These are phyloP conservation scores for Herpotrichia juniperi DNA, from an alignment of 2,329 filamentous ascomycete genomes.

Conservation along the genomic window DNA sequence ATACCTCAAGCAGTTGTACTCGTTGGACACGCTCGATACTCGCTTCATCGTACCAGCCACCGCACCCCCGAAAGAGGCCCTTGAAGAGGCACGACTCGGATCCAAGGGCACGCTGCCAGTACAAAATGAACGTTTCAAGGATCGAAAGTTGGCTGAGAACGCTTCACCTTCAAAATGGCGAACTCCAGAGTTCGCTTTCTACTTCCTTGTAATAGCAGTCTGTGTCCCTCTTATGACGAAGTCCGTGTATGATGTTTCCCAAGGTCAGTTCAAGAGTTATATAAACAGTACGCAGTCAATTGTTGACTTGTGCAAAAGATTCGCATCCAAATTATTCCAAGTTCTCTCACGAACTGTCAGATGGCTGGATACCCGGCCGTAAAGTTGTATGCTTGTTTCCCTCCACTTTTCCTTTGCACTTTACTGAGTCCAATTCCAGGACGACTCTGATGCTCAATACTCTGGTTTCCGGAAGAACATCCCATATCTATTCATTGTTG, in stretches of 20 bases:
- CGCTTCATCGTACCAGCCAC: conserved; percentile 74
- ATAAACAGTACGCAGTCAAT: neutral
- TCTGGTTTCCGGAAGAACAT: conserved; percentile 83
- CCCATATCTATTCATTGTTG: conserved; percentile 75
- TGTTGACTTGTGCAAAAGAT: conserved; percentile 56
- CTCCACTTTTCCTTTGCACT: conserved; percentile 3
- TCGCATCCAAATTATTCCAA: conserved; percentile 80
- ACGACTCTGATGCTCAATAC: conserved; percentile 91
- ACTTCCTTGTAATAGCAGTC: conserved; percentile 71
- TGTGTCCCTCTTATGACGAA: conserved; percentile 89
- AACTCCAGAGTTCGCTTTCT: conserved; percentile 84
- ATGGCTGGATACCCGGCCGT: conserved; percentile 91
- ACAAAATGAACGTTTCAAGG: conserved; percentile 29
- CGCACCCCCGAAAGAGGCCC: conserved; percentile 60
- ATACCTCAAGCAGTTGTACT: conserved; percentile 63
- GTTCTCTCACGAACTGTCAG: conserved; percentile 72
- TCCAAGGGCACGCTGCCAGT: conserved; percentile 36
- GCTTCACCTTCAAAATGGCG: conserved; percentile 77
- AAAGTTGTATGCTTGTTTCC: conserved; percentile 69
- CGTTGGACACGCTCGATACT: conserved; percentile 72
- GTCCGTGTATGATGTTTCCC: conserved; percentile 83
- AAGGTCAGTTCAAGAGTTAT: conserved; percentile 59
- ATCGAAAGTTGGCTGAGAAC: conserved; percentile 42
- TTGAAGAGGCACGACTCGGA: conserved; percentile 41
- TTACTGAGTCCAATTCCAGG: conserved; percentile 55